phyloP scores from a whole-genome alignment of 2,329 filamentous ascomycete species.

The Pezicula neosporulosa region DNA sequence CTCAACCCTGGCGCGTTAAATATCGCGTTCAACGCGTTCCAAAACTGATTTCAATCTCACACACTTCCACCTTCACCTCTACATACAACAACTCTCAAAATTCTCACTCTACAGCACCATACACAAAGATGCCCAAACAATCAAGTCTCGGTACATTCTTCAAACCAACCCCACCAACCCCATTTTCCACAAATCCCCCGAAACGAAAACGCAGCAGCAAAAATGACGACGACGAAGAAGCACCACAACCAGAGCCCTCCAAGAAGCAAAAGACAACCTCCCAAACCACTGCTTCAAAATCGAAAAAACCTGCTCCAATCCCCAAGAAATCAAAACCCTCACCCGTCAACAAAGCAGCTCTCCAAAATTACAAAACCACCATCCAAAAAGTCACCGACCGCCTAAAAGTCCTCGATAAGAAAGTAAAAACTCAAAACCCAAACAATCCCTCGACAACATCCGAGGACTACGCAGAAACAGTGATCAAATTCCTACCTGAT shows the following conservation, averaged over 20 bases:
- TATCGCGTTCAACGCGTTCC: no score
- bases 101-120: no score
- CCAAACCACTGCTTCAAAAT: not conserved
- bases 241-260: not conserved
- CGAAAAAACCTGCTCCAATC: not conserved
- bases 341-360: not conserved
- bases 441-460: not conserved
- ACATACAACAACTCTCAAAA: no score
- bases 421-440: not conserved
- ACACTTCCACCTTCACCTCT: no score
- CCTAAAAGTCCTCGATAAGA: not conserved
- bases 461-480: conserved; percentile 2
- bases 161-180: not conserved
- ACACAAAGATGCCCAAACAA: no score
- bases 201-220: conserved; percentile 1
- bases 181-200: not conserved
- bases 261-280: conserved; percentile 1
- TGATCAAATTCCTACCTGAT: conserved; percentile 3
- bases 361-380: conserved; percentile 1
- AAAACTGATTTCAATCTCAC: no score
- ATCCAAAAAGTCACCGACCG: conserved; percentile 1
- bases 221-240: not conserved
- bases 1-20: no score
- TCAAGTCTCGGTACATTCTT: no score
- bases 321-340: not conserved